phyloP scores from a whole-genome alignment of 2,329 filamentous ascomycete genomes.

The Knoxdaviesia capensis region DNA sequence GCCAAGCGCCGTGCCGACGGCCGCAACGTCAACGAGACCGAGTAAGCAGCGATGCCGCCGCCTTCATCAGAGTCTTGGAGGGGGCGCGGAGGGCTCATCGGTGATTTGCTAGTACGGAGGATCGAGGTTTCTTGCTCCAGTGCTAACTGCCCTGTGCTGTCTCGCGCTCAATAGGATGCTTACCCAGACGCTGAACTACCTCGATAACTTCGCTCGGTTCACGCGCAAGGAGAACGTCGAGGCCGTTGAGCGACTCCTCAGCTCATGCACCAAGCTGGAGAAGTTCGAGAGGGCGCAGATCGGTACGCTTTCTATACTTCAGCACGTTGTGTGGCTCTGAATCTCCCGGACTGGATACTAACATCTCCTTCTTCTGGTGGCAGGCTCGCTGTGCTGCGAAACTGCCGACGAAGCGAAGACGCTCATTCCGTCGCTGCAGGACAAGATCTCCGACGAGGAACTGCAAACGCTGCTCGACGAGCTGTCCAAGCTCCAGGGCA shows the following conservation, averaged over 20 bases:
- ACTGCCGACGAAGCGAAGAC: conserved; percentile 91
- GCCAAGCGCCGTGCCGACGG: conserved; percentile 59
- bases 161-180: conserved; percentile 37
- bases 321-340: neutral
- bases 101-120: conserved; percentile 2
- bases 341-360: neutral
- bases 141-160: neutral
- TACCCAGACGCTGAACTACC: conserved; percentile 74
- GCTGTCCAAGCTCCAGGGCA: conserved; percentile 54
- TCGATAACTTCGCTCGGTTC: conserved; percentile 88
- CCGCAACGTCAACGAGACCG: conserved; percentile 69
- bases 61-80: neutral
- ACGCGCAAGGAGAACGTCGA: conserved; percentile 89
- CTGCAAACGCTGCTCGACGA: conserved; percentile 77
- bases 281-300: conserved; percentile 89
- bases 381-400: conserved; percentile 82
- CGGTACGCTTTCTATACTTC: conserved; percentile 28
- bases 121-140: no score
- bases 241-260: conserved; percentile 75
- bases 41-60: conserved; percentile 30
- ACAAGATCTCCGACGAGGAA: conserved; percentile 82
- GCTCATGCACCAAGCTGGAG: conserved; percentile 58
- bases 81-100: neutral
- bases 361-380: conserved; percentile 5
- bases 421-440: conserved; percentile 68